Evolutionary conservation across 306 rosid genomes (phyloP).

Genomic region (Carpinus fangiana): DNA sequence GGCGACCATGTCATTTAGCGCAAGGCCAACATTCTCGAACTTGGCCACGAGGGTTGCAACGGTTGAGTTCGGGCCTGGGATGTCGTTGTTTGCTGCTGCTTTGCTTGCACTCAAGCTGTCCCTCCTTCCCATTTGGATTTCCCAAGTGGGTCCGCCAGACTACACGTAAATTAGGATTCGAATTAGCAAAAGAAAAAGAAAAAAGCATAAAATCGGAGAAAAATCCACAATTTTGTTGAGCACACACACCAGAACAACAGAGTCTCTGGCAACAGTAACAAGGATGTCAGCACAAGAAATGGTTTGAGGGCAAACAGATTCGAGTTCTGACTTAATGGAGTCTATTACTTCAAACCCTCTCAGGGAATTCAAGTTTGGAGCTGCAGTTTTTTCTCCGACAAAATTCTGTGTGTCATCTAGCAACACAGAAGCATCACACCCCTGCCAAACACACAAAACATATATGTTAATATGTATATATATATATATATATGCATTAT

Average conservation of each 20-base stretch:
- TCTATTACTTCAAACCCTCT: conserved; percentile 88
- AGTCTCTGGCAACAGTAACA: conserved; percentile 79
- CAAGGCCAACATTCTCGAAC: conserved; percentile 68
- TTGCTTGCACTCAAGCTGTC: conserved; percentile 67
- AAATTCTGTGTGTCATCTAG: conserved; percentile 61
- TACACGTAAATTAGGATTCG: conserved; percentile 25
- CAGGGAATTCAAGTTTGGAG: conserved; percentile 71
- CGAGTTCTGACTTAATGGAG: conserved; percentile 66
- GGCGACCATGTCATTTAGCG: conserved; percentile 69
- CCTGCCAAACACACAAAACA: conserved; percentile 42
- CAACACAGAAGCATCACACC: conserved; percentile 85
- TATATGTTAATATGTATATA: too few relatives aligned
- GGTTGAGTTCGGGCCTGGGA: conserved; percentile 82
- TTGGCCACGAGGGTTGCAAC: conserved; percentile 53
- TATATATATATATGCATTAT: background rate
- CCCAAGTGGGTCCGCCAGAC: conserved; percentile 93
- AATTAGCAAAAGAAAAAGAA: background rate
- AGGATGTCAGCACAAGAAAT: conserved; percentile 90
- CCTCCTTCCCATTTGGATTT: conserved; percentile 74
- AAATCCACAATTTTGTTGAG: background rate
- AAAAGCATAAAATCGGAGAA: too few relatives aligned
- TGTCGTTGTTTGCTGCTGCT: conserved; percentile 63
- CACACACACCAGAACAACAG: conserved; percentile 69
- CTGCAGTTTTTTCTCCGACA: conserved; percentile 85
- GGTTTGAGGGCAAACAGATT: conserved; percentile 66